A percentile compares a stretch with the other conserved stretches of the same genome.
Conservation (phyloP, 1,139 yeast genomes). For the Nakaseomyces nivariensis region DNA sequence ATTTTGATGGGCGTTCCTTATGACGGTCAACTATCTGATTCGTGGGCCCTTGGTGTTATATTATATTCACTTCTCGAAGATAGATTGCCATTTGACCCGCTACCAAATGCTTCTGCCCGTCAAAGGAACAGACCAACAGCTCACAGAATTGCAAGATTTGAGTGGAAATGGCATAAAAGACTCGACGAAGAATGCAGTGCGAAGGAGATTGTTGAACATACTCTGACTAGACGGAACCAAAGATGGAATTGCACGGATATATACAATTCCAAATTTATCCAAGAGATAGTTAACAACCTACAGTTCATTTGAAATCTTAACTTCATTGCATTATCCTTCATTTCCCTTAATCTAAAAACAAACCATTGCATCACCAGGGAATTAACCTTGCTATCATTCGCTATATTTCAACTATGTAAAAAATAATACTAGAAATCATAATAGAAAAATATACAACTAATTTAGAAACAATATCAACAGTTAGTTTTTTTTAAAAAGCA, state of each 20-base stretch:
- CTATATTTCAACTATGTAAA: not conserved
- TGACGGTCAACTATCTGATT: conserved; percentile 80
- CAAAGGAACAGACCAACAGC: conserved; percentile 53
- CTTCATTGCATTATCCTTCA: not conserved
- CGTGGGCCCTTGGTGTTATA: conserved; percentile 94
- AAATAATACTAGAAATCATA: too few species aligned
- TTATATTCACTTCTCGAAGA: conserved; percentile 75
- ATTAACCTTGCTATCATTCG: not conserved
- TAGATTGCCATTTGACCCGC: conserved; percentile 79
- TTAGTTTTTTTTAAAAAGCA: too few species aligned
- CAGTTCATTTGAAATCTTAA: conserved; percentile 5
- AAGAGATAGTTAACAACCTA: conserved; percentile 9
- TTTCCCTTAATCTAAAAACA: too few species aligned
- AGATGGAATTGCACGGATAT: conserved; percentile 37
- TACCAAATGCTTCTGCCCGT: conserved; percentile 41
- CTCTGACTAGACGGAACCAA: conserved; percentile 44
- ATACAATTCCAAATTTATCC: conserved; percentile 31
- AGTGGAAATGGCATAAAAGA: conserved; percentile 72
- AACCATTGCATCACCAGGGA: not conserved
- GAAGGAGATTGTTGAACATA: conserved; percentile 42
- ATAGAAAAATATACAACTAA: too few species aligned
- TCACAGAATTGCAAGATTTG: conserved; percentile 84
- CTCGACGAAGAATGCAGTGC: conserved; percentile 37
- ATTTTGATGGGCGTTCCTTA: conserved; percentile 80
- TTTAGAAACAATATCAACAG: too few species aligned